Percentiles rank a stretch among this genome's conserved stretches.
These are phyloP conservation scores for Microbotryum violaceum DNA, from an alignment of 1,284 basidiomycete species.

Conservation along the genomic window DNA sequence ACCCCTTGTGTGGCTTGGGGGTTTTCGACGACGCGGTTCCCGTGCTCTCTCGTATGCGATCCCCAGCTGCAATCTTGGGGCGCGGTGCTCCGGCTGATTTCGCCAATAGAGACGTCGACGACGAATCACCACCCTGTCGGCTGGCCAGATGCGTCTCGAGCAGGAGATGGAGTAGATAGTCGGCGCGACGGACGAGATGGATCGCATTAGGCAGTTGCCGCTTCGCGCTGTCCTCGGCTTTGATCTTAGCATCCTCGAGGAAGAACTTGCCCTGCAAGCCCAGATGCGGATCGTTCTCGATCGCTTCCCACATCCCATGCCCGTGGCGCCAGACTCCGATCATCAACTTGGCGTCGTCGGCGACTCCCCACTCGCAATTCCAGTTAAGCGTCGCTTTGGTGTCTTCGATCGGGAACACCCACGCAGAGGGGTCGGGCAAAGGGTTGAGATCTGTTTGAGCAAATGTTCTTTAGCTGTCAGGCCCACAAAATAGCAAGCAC, in stretches of 20 bases:
- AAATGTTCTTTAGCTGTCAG: background rate
- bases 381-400: constrained; percentile 90
- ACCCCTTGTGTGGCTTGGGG: constrained; percentile 3
- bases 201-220: constrained; percentile 88
- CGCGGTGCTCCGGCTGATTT: constrained; percentile 6
- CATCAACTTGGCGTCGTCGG: constrained; percentile 87
- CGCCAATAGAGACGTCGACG: background rate
- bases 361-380: constrained; percentile 85
- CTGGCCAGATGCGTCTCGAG: constrained; percentile 45
- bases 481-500: background rate
- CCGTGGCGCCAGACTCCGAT: constrained; percentile 90
- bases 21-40: background rate
- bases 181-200: constrained; percentile 91
- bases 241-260: constrained; percentile 83
- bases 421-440: constrained; percentile 63
- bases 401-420: constrained; percentile 82
- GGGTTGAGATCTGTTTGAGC: constrained; percentile 44
- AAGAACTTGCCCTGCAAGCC: constrained; percentile 89
- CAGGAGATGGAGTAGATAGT: constrained; percentile 82
- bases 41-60: too few relatives aligned
- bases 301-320: constrained; percentile 94
- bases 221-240: constrained; percentile 51
- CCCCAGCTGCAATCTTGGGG: constrained; percentile 4
- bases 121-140: constrained; percentile 2
- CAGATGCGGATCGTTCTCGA: constrained; percentile 78